Evolutionary conservation across 805 yeast genomes (phyloP).

Genomic region (Wickerhamomyces xylosicus): DNA sequence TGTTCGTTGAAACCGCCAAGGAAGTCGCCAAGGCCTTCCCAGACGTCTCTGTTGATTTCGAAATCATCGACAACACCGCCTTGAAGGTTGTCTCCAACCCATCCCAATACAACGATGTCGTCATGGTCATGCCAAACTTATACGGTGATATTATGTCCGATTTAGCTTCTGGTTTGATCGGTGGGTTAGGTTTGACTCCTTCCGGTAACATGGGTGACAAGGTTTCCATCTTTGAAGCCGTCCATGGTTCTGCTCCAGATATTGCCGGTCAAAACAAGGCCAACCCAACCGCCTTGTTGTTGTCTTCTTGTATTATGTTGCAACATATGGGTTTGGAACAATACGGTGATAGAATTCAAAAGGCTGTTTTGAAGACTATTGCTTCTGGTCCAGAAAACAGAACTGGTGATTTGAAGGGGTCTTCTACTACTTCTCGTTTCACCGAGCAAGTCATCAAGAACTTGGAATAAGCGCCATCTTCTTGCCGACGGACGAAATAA

Average conservation of each 20-base stretch:
- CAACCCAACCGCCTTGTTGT: conserved; percentile 94
- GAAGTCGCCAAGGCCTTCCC: conserved; percentile 89
- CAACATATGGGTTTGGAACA: conserved; percentile 89
- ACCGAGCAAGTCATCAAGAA: conserved; percentile 79
- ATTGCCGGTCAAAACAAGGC: conserved; percentile 98
- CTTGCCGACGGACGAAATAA: too few species aligned
- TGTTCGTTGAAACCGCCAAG: conserved; percentile 85
- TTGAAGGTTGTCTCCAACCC: conserved; percentile 88
- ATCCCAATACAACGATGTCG: conserved; percentile 70
- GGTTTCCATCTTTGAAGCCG: conserved; percentile 97
- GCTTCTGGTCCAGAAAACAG: conserved; percentile 95
- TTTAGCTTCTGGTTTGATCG: conserved; percentile 93
- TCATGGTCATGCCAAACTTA: conserved; percentile 96
- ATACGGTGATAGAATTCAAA: conserved; percentile 78
- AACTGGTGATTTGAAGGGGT: conserved; percentile 93
- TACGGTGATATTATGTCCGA: conserved; percentile 99
- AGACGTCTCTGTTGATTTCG: conserved; percentile 71
- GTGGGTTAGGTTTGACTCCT: conserved; percentile 98
- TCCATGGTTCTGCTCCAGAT: conserved; percentile 99
- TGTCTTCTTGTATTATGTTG: conserved; percentile 98
- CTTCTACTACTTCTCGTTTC: conserved; percentile 81
- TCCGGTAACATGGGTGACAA: conserved; percentile 99
- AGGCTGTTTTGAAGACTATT: conserved; percentile 76
- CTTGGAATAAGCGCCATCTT: conserved; percentile 16
- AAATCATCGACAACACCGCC: conserved; percentile 92